Conservation (phyloP, 2,329 filamentous ascomycete genomes). For the Plenodomus lindquistii region DNA sequence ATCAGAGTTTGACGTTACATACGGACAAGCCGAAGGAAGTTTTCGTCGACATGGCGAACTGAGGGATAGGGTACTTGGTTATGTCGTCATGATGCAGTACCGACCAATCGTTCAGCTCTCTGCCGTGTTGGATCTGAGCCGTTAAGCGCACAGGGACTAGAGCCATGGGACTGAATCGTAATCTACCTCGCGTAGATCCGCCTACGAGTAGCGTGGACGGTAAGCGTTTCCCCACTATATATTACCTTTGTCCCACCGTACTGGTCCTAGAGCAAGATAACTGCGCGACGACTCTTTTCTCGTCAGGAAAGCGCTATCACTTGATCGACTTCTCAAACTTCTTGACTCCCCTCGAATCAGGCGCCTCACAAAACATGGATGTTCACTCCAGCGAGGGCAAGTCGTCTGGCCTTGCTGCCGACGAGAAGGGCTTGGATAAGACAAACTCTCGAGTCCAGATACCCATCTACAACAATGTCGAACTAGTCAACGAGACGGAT, state of each 20-base stretch:
- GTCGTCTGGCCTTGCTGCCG: background rate
- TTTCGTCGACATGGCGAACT: background rate
- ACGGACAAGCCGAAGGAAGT: background rate
- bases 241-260: conserved; percentile 13
- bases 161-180: conserved; percentile 11
- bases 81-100: background rate
- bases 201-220: conserved; percentile 11
- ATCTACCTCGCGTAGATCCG: conserved; percentile 21
- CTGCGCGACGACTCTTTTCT: conserved; percentile 3
- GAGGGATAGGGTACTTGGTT: background rate
- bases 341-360: background rate
- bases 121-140: conserved; percentile 13
- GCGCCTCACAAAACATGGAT: background rate
- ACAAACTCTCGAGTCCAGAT: conserved; percentile 18
- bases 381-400: conserved; percentile 12
- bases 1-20: background rate
- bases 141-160: conserved; percentile 8
- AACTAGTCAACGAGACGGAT: conserved; percentile 24
- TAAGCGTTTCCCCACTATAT: conserved; percentile 8
- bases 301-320: conserved; percentile 7
- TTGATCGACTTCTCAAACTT: conserved; percentile 1
- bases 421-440: conserved; percentile 8
- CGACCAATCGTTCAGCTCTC: background rate
- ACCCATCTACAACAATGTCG: conserved; percentile 33
- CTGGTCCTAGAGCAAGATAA: conserved; percentile 1